phyloP scores from a whole-genome alignment of 495 filamentous ascomycete genomes.

The Chaetomium fimeti region DNA sequence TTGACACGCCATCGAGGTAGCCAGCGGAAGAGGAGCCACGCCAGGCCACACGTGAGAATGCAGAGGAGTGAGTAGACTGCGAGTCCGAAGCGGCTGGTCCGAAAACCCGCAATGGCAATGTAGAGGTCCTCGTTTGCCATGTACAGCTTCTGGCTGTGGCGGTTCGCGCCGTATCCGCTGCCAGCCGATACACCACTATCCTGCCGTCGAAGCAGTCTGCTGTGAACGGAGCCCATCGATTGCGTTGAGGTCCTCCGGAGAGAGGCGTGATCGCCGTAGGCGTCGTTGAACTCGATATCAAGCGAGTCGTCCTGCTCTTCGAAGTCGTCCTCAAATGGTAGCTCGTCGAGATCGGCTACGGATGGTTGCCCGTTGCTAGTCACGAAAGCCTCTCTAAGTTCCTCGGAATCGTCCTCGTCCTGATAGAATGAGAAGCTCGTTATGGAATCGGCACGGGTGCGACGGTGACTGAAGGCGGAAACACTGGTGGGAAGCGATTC shows the following conservation, averaged over 20 bases:
- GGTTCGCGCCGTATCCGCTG: slow-evolving; percentile 57
- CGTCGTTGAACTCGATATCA: slow-evolving; percentile 42
- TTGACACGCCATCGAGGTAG: slow-evolving; percentile 80
- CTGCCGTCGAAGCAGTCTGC: slow-evolving; percentile 67
- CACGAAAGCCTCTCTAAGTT: neutral
- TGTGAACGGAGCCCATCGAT: slow-evolving; percentile 62
- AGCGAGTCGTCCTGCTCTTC: slow-evolving; percentile 42
- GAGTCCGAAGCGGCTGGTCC: slow-evolving; percentile 66
- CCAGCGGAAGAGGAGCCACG: slow-evolving; percentile 85
- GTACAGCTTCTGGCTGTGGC: slow-evolving; percentile 83
- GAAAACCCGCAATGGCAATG: slow-evolving; percentile 87
- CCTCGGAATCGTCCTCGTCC: slow-evolving; percentile 51
- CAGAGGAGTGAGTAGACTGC: slow-evolving; percentile 67
- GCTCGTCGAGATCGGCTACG: slow-evolving; percentile 39
- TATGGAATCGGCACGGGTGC: slow-evolving; percentile 72
- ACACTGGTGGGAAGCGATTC: slow-evolving; percentile 91
- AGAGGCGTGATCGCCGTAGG: slow-evolving; percentile 42
- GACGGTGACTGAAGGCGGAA: slow-evolving; percentile 81
- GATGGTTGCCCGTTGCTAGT: slow-evolving; percentile 5
- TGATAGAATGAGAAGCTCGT: slow-evolving; percentile 90
- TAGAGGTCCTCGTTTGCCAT: slow-evolving; percentile 91
- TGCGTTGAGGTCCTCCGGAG: slow-evolving; percentile 44
- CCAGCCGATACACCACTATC: slow-evolving; percentile 60
- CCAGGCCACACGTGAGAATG: slow-evolving; percentile 67
- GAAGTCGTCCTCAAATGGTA: slow-evolving; percentile 43